Evolutionary conservation across 768 basidiomycete species (phyloP).

Genomic region (Crassisporium funariophilum): DNA sequence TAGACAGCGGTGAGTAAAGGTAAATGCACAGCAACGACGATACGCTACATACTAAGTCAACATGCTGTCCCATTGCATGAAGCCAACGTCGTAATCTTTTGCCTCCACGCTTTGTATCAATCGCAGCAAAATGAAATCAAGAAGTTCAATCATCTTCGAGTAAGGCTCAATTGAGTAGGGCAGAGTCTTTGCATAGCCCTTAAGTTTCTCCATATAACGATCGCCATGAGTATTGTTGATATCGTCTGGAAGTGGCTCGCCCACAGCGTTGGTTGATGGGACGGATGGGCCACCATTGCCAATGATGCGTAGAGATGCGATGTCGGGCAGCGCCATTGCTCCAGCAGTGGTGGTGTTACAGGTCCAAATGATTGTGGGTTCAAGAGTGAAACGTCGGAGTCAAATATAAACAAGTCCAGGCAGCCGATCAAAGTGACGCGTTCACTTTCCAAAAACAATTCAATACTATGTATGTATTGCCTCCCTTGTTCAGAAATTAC

Average conservation of each 20-base stretch:
- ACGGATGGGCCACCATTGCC: constrained; percentile 37
- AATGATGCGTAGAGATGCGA: constrained; percentile 46
- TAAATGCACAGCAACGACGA: constrained; percentile 7
- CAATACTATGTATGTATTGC: no score
- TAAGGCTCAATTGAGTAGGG: constrained; percentile 81
- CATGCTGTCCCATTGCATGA: constrained; percentile 82
- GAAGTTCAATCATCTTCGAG: constrained; percentile 71
- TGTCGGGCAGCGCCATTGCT: constrained; percentile 48
- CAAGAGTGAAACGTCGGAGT: constrained; percentile 24
- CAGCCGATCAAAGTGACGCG: constrained; percentile 23
- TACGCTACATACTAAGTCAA: constrained; percentile 58
- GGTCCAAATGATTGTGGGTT: constrained; percentile 6
- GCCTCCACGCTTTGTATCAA: constrained; percentile 76
- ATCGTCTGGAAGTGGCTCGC: constrained; percentile 27
- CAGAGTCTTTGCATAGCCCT: constrained; percentile 61
- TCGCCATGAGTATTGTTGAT: constrained; percentile 37
- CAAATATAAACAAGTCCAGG: constrained; percentile 10
- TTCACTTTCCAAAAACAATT: no score
- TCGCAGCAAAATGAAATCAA: constrained; percentile 72
- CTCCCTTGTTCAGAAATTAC: neutral
- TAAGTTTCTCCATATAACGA: constrained; percentile 58
- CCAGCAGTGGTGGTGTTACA: constrained; percentile 11
- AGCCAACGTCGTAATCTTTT: constrained; percentile 80
- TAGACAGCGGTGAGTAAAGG: constrained; percentile 27
- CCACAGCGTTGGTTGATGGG: constrained; percentile 9